Evolutionary conservation across 352 stramenopile genomes (phyloP).

Genomic region (Phytophthora foliorum): DNA sequence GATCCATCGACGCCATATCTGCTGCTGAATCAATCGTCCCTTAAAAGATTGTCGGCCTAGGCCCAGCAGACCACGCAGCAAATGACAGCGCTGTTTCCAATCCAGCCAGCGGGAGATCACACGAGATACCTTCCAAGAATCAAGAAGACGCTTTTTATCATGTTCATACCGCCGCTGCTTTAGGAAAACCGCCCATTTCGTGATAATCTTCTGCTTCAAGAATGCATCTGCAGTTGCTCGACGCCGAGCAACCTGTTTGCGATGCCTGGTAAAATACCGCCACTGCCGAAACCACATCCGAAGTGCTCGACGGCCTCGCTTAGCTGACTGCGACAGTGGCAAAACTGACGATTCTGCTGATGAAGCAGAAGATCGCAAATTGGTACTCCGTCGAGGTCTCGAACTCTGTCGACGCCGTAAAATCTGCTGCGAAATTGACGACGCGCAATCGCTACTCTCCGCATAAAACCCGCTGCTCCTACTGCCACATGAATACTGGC

Average conservation of each 20-base stretch:
- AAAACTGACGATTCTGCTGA: not conserved
- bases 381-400: constrained; percentile 4
- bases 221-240: constrained; percentile 17
- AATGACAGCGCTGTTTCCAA: constrained; percentile 7
- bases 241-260: constrained; percentile 24
- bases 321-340: not conserved
- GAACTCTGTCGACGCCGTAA: constrained; percentile 7
- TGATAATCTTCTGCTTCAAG: constrained; percentile 34
- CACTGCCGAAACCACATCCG: constrained; percentile 44
- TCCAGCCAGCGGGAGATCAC: constrained; percentile 9
- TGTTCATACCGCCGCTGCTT: constrained; percentile 14
- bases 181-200: constrained; percentile 25
- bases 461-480: constrained; percentile 9
- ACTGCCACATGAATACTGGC: constrained; percentile 5
- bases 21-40: constrained; percentile 30
- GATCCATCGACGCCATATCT: constrained; percentile 44
- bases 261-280: constrained; percentile 32
- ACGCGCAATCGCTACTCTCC: constrained; percentile 1
- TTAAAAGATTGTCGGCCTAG: constrained; percentile 30
- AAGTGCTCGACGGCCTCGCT: constrained; percentile 10
- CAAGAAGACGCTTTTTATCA: constrained; percentile 24
- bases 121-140: constrained; percentile 30
- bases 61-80: constrained; percentile 18
- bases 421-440: not conserved
- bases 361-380: constrained; percentile 5